Conservation (phyloP, 169 alveolate genomes). For the Babesia ovata region DNA sequence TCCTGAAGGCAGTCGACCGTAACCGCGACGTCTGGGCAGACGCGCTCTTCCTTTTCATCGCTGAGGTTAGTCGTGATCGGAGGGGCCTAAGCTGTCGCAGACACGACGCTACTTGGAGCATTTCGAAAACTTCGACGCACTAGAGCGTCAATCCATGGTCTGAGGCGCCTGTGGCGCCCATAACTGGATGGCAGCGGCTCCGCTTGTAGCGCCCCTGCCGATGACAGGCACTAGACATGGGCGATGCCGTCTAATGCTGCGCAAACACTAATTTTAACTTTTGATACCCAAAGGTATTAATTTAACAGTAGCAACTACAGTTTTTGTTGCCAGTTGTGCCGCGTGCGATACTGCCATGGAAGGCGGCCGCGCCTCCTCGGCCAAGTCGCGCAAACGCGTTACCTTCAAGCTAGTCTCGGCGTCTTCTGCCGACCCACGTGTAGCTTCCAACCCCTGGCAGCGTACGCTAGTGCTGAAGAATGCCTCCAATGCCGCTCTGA, state of each 20-base stretch:
- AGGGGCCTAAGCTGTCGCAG: not conserved
- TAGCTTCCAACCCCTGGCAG: slow-evolving; percentile 40
- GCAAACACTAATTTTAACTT: no score
- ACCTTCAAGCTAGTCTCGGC: slow-evolving; percentile 64
- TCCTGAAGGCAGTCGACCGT: slow-evolving; percentile 78
- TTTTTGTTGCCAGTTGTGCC: no score
- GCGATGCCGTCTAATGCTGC: no score
- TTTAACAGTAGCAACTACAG: no score
- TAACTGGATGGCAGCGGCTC: no score
- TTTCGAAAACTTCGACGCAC: slow-evolving; percentile 43
- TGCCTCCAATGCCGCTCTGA: slow-evolving; percentile 35
- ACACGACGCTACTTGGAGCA: slow-evolving; percentile 57
- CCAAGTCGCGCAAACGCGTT: slow-evolving; percentile 28
- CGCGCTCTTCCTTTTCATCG: slow-evolving; percentile 77
- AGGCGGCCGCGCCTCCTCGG: not conserved
- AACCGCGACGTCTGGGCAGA: slow-evolving; percentile 84
- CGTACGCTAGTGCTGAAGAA: slow-evolving; percentile 51
- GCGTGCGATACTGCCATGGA: not conserved
- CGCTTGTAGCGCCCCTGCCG: no score
- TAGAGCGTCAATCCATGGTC: slow-evolving; percentile 2
- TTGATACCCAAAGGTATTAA: no score
- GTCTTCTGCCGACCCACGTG: slow-evolving; percentile 55
- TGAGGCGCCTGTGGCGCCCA: not conserved
- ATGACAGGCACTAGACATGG: no score
- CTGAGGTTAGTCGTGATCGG: slow-evolving; percentile 8